Evolutionary conservation across 352 stramenopile species (phyloP).

Genomic region (Pythium folliculosum): DNA sequence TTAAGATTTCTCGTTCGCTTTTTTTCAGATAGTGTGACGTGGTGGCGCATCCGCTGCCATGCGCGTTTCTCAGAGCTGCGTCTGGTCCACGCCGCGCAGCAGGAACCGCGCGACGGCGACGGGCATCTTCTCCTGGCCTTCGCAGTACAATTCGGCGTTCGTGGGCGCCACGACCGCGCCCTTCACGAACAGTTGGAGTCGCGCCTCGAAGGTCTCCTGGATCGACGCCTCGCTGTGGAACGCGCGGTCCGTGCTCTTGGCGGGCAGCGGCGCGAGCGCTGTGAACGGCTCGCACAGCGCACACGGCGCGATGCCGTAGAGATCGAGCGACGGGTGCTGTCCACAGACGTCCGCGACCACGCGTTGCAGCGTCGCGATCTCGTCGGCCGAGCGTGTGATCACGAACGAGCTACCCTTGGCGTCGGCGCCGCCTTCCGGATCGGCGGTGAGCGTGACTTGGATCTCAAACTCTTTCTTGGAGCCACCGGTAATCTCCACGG

Average conservation of each 20-base stretch:
- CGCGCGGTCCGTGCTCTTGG: not conserved
- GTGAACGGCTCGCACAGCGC: constrained; percentile 13
- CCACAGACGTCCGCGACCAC: too few species aligned
- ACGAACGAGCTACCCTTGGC: not conserved
- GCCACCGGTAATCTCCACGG: not conserved
- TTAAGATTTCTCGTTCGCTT: too few species aligned
- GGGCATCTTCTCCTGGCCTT: not conserved
- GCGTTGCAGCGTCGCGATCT: constrained; percentile 1
- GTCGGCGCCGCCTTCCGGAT: not conserved
- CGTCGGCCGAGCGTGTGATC: constrained; percentile 1
- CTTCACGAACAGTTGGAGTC: not conserved
- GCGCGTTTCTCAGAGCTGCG: not conserved
- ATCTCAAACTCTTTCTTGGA: constrained; percentile 12
- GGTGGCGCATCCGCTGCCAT: too few species aligned
- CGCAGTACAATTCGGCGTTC: constrained; percentile 10
- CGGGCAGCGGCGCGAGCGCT: not conserved
- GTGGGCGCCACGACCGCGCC: constrained; percentile 13
- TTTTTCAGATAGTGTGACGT: too few species aligned
- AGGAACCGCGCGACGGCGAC: constrained; percentile 8
- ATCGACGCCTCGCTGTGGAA: not conserved
- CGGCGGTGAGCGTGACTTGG: not conserved
- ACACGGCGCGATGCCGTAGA: not conserved
- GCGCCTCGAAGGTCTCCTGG: constrained; percentile 5
- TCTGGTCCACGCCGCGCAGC: constrained; percentile 11
- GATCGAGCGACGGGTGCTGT: not conserved